phyloP scores from a whole-genome alignment of 768 basidiomycete genomes.

The Tephrocybe sp. region DNA sequence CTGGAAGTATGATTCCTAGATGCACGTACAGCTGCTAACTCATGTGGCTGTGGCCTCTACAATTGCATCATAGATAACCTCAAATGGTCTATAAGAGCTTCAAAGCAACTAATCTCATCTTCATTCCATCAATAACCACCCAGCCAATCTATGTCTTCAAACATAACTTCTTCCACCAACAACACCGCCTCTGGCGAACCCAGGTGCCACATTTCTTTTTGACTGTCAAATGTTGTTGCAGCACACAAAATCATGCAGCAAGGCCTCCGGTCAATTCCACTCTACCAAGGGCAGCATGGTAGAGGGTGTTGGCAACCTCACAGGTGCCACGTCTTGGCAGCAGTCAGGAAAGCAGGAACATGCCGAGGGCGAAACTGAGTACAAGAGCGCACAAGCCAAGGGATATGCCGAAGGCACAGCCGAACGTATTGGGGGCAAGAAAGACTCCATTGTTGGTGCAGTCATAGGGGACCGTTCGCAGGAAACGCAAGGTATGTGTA shows the following conservation, averaged over 20 bases:
- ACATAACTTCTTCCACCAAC: background rate
- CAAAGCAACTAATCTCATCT: too few species aligned
- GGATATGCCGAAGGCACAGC: constrained; percentile 47
- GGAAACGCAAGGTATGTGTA: constrained; percentile 36
- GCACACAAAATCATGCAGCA: too few species aligned
- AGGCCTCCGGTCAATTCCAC: constrained; percentile 42
- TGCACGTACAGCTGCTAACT: too few species aligned
- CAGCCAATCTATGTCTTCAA: constrained; percentile 6
- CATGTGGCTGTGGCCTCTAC: too few species aligned
- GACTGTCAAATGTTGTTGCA: too few species aligned
- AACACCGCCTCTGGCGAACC: constrained; percentile 4
- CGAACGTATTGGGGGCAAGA: constrained; percentile 47
- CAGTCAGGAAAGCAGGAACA: constrained; percentile 52
- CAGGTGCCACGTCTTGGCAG: constrained; percentile 43
- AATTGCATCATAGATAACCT: too few species aligned
- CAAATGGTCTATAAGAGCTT: too few species aligned
- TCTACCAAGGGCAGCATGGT: constrained; percentile 40
- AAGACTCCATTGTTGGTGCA: constrained; percentile 46
- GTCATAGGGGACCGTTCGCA: constrained; percentile 47
- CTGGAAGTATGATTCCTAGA: too few species aligned
- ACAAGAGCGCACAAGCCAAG: constrained; percentile 46
- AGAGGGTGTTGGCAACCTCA: constrained; percentile 40
- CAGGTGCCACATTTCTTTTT: too few species aligned
- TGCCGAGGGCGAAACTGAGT: constrained; percentile 46
- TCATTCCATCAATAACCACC: too few species aligned